phyloP scores from a whole-genome alignment of 805 yeast species.

The Kazachstania africana region DNA sequence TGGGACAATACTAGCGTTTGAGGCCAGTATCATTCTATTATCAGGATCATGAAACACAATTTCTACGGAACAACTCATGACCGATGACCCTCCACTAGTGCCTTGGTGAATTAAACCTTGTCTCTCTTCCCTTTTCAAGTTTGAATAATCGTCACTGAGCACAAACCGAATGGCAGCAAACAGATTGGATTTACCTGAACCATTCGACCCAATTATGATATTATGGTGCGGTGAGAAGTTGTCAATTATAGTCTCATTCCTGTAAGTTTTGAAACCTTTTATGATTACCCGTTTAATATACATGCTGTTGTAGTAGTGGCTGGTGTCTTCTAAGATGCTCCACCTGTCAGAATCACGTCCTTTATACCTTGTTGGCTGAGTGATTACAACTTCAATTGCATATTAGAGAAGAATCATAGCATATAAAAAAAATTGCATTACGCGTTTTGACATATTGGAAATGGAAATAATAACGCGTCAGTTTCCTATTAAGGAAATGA shows the following conservation, averaged over 20 bases:
- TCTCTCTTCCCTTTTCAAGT: conserved; percentile 74
- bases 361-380: too few relatives aligned
- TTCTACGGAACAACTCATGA: conserved; percentile 89
- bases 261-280: conserved; percentile 90
- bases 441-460: too few relatives aligned
- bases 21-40: conserved; percentile 55
- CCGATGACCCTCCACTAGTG: conserved; percentile 55
- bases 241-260: conserved; percentile 68
- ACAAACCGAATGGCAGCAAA: conserved; percentile 93
- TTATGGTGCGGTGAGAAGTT: conserved; percentile 71
- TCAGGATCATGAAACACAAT: conserved; percentile 75
- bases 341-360: too few relatives aligned
- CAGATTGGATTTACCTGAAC: conserved; percentile 94
- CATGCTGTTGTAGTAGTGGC: too few relatives aligned
- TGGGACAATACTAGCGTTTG: conserved; percentile 22
- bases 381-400: too few relatives aligned
- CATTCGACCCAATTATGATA: conserved; percentile 84
- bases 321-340: too few relatives aligned
- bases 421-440: not conserved
- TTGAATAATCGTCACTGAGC: conserved; percentile 77
- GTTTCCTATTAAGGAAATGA: too few relatives aligned
- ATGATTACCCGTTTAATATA: conserved; percentile 48
- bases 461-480: too few relatives aligned
- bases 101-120: conserved; percentile 86
- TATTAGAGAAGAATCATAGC: too few relatives aligned